Evolutionary conservation across 345 rosid species (phyloP), one percentile per base, ranked within the genome.

Genomic region (Camelina sativa): DNA sequence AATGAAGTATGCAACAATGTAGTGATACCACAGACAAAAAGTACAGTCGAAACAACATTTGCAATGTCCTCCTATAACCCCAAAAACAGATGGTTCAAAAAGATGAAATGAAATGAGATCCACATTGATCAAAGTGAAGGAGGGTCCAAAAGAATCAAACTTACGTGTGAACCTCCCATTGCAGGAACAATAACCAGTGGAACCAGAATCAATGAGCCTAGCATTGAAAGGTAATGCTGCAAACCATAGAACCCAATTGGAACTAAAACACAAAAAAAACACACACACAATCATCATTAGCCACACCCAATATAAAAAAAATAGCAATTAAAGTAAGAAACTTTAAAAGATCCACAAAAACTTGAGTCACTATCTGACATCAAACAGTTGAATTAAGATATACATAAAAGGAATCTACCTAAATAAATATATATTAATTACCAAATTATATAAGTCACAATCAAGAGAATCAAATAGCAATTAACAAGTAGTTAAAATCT

Each of bases 131-230:
- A 51, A 37, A 28, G 7, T 10, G 4, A 20, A 20, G 22, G 25
- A 62, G 25, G 51, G 54, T 4, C 25, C 35, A 34, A 64, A 58
- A 55, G 35, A 64, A 78, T 25, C 51, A 84, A 54, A 85, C 97
- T 87, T 86, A 95, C 99, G 20, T 87, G 86, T 55, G 83, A 77
- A 68, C 97, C 99, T 80, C 99, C 97, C 99, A 95, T 95, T 51
- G 99, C 97, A 59, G 99, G 99, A 85, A 90, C 97, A 41, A 95
- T 85, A 79, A 95, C 93, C 1, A 89, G 89, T 15, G 99, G 99
- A 83, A 90, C 86, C 71, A 94, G 88, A 82, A 94, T 80, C 82
- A 94, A 68, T 8, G 98, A 94, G 22, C 98, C 98, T 82, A 87
- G 76, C 79, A 94, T 85, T 0, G 98, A 94, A 63, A 94, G 89